Percentiles rank a stretch among this genome's conserved stretches.
Evolutionary conservation across 164 flowering plant genomes (phyloP).

Genomic region (Piper longum): DNA sequence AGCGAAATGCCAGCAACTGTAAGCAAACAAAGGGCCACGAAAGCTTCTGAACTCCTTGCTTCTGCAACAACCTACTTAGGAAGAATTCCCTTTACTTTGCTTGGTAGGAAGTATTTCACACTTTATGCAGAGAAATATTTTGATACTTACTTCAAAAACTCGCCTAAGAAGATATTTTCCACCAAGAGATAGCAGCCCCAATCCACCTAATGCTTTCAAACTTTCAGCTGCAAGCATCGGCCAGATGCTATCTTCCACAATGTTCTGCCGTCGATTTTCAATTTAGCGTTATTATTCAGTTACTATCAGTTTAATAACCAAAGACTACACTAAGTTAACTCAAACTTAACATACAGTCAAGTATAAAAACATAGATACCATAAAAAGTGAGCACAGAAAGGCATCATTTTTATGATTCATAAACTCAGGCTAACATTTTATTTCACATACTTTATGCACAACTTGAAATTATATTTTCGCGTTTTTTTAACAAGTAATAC

Average conservation of each 20-base stretch:
- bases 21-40: constrained; percentile 89
- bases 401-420: no score
- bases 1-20: constrained; percentile 97
- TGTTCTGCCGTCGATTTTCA: constrained; percentile 28
- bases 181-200: constrained; percentile 89
- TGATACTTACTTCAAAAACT: constrained; percentile 67
- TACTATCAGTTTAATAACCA: neutral
- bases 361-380: no score
- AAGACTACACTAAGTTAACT: no score
- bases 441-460: no score
- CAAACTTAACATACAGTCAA: no score
- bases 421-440: no score
- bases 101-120: neutral
- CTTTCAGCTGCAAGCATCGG: constrained; percentile 88
- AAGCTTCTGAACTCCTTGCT: constrained; percentile 94
- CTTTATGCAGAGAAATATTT: neutral
- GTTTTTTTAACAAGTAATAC: no score
- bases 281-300: neutral
- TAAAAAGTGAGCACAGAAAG: no score
- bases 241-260: constrained; percentile 70
- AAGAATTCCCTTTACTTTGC: constrained; percentile 5
- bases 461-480: no score
- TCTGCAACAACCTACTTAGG: constrained; percentile 81
- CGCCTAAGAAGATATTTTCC: constrained; percentile 81
- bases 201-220: constrained; percentile 79